Evolutionary conservation across 2,329 filamentous ascomycete genomes (phyloP).

Genomic region (Fragosphaeria purpurea): DNA sequence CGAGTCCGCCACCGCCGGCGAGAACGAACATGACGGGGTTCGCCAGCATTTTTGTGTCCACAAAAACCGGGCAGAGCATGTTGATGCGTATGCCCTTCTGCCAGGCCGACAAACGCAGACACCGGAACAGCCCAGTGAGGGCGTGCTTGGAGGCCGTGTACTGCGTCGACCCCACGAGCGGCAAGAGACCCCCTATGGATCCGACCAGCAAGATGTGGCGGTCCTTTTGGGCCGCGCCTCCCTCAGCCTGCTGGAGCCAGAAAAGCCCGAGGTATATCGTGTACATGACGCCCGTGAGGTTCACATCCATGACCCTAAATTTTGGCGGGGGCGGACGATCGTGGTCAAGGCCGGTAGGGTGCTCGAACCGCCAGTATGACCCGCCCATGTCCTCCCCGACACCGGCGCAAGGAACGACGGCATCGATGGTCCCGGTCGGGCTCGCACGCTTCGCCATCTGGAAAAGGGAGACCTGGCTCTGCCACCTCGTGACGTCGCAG

Average conservation of each 20-base stretch:
- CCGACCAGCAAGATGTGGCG: conserved; percentile 53
- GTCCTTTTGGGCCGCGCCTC: conserved; percentile 12
- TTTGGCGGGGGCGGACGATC: conserved; percentile 33
- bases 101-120: conserved; percentile 40
- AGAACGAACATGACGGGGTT: conserved; percentile 37
- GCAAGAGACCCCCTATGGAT: conserved; percentile 46
- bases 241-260: conserved; percentile 30
- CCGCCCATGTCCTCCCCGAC: conserved; percentile 34
- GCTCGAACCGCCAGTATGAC: conserved; percentile 32
- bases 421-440: conserved; percentile 25
- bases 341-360: conserved; percentile 28
- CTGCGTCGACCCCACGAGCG: conserved; percentile 34
- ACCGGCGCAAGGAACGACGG: conserved; percentile 45
- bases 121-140: conserved; percentile 53
- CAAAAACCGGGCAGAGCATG: conserved; percentile 57
- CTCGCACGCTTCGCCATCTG: conserved; percentile 44
- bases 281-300: conserved; percentile 54
- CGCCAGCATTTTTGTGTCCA: conserved; percentile 49
- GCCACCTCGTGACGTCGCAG: conserved; percentile 57
- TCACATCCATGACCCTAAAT: conserved; percentile 48
- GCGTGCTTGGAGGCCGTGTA: conserved; percentile 58
- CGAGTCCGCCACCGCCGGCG: conserved; percentile 41
- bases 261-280: conserved; percentile 55
- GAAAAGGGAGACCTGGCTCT: conserved; percentile 55
- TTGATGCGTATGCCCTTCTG: conserved; percentile 49